Evolutionary conservation across 805 yeast genomes (phyloP).

Genomic region (Schwanniomyces sp.): DNA sequence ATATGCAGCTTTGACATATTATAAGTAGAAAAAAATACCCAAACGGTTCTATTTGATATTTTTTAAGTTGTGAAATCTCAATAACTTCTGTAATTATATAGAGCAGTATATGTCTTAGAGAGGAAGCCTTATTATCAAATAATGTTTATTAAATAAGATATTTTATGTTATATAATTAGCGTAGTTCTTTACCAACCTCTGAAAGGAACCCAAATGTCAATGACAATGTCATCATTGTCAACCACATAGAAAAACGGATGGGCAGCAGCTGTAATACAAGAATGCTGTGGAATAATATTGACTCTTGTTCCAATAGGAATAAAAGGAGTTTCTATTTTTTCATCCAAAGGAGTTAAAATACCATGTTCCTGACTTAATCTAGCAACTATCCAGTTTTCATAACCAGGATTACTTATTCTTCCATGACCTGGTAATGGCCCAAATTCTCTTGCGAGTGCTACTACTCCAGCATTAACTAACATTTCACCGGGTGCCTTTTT

Average conservation of each 20-base stretch:
- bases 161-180: constrained; percentile 59
- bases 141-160: background rate
- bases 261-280: constrained; percentile 68
- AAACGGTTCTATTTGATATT: too few species aligned
- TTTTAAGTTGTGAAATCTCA: too few species aligned
- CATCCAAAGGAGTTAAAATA: constrained; percentile 50
- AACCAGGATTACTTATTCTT: constrained; percentile 36
- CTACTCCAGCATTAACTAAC: constrained; percentile 70
- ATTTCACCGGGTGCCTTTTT: constrained; percentile 54
- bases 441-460: constrained; percentile 65
- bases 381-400: constrained; percentile 61
- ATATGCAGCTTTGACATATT: background rate
- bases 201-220: constrained; percentile 64
- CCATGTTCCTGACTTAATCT: constrained; percentile 82
- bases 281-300: constrained; percentile 64
- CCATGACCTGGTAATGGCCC: constrained; percentile 66
- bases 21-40: background rate
- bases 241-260: constrained; percentile 58
- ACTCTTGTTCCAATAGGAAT: constrained; percentile 58
- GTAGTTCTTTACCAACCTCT: constrained; percentile 32
- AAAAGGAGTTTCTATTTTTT: constrained; percentile 27
- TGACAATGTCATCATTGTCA: constrained; percentile 46
- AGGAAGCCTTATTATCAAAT: background rate
- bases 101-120: too few species aligned
- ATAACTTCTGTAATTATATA: too few species aligned